Evolutionary conservation across 345 rosid species (phyloP), one percentile per base, ranked within the genome.

Genomic region (Acer yangbiense): DNA sequence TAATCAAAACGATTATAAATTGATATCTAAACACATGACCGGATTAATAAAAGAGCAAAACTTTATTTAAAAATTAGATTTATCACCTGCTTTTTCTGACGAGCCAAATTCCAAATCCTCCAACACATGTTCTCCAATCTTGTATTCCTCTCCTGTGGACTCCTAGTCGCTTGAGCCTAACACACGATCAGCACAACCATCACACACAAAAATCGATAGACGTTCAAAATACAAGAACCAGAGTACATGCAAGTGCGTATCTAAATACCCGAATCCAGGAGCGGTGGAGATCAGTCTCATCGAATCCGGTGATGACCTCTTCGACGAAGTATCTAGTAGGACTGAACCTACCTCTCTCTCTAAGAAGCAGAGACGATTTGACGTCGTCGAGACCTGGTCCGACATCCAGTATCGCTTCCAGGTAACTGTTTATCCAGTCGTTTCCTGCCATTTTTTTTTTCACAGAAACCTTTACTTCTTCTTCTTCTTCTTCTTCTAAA

Each of bases 51-150:
- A 21, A 76, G 27, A 50, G 13, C 18, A 27, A 17, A 8, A 23
- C n/a, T 17, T 11, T 39, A 69, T 4, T 4, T 29, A 65, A 71
- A 71, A 43, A 69, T 2, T 27, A 21, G 0, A 2, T 4, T 23
- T 43, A n/a, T 67, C 58, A 97, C 98, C 98, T 97, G 98, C 85
- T 97, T 97, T 92, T 97, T 97, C 81, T 94, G 97, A 73, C 99
- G 97, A 84, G 98, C 99, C 77, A 94, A 82, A 89, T 97, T 93
- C 99, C 97, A 97, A 82, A 94, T 97, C 93, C 99, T 87, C 98
- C 98, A 97, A 50, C 98, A 94, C 99, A 94, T 97, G 68, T 97
- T 97, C 94, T 97, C 99, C 94, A 94, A 78, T 71, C 99, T 83
- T 1, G 98, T 97, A 43, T 97, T 94, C 87, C 99, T 94, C 92